Base-by-base conservation (phyloP, 2,329 filamentous ascomycete genomes). In the Apiospora aurea region DNA sequence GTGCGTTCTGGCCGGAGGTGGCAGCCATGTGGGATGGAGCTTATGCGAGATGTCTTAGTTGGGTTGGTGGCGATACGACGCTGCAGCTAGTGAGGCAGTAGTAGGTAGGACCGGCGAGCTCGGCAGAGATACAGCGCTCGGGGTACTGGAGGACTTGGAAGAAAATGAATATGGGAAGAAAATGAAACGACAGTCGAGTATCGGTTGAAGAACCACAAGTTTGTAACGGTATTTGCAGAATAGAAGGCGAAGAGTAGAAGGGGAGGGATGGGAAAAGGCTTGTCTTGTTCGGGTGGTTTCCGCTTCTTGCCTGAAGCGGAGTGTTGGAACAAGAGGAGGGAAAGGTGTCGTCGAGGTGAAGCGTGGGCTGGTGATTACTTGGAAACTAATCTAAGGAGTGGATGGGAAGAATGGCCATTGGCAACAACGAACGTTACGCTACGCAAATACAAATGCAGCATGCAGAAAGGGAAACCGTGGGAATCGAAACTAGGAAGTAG, bases 1-100 rank as follows among this genome's bases (percentile, higher is more conserved):
- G 77, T n/a, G 81, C 77, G 43, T 80, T 78, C 71, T 80, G 79
- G 53, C 78, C 75, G 53, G 81, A 74, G 70, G 82, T 76, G 57
- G 82, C 75, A 71, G 82, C 81, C 83, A 85, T 85, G 73, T 68
- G 77, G 69, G 66, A 3, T 21, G 21, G 41, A 14, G 34, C 57
- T 64, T 64, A 18, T 41, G 8, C 53, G 29, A 38, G 29, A 34
- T 61, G 26, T 10, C 34, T 61, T 18, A 21, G 21, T 10, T 21
- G 16, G 53, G 53, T 18, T 10, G 26, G 14, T 21, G 21, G 29
- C 53, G 53, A 34, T 38, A 26, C 18, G 29, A 61, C 38, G 53
- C 53, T 38, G 53, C 53, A 38, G 53, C 53, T 38, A 49, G 7
- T 21, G 53, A 10, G 53, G 8, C 53, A 29, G 26, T 29, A 38